Evolutionary conservation across 352 stramenopile genomes (phyloP), one percentile per base, ranked within the genome.

Genomic region (Globisporangium cylindrosporum): DNA sequence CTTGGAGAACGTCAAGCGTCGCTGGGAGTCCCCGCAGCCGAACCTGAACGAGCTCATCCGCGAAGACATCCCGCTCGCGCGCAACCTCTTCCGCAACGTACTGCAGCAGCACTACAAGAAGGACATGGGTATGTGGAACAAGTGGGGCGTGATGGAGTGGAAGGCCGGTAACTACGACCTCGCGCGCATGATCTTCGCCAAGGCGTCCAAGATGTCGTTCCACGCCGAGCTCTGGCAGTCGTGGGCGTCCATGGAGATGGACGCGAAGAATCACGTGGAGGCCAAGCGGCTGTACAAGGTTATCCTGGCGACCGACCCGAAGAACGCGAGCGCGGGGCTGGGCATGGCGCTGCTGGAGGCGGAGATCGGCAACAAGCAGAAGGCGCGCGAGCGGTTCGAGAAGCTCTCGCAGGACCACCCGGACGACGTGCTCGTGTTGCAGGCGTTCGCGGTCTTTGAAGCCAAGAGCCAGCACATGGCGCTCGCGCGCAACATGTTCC

Each of bases 111-210:
- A 88, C 38, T 96, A 96, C 72, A 69, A 76, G 6, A 83, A 87
- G 24, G 86, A 96, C 76, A 94, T 96, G 86, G 82, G 78, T 70
- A 96, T 96, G 88, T 96, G 88, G 88, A 96, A 96, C 78, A 96
- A 96, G 69, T 96, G 88, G 88, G 88, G 78, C 55, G 86, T 89
- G 53, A 96, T 96, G 88, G 88, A 96, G 72, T 96, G 88, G 88
- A 92, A 93, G 56, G 87, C 83, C 4, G 85, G 82, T 0, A 96
- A 96, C 68, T 83, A 85, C 68, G 83, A 86, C 68, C 78, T 96
- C 51, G 86, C 88, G 61, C 73, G 88, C 49, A 94, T 94, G 84
- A 94, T 96, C 68, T 96, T 94, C 68, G 72, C 72, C 58, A 94
- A 94, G 66, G 85, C 85, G 15, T 76, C 83, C 49, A 88, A 86